Evolutionary conservation across 495 filamentous ascomycete genomes (phyloP).

Genomic region (Tuber magnatum): DNA sequence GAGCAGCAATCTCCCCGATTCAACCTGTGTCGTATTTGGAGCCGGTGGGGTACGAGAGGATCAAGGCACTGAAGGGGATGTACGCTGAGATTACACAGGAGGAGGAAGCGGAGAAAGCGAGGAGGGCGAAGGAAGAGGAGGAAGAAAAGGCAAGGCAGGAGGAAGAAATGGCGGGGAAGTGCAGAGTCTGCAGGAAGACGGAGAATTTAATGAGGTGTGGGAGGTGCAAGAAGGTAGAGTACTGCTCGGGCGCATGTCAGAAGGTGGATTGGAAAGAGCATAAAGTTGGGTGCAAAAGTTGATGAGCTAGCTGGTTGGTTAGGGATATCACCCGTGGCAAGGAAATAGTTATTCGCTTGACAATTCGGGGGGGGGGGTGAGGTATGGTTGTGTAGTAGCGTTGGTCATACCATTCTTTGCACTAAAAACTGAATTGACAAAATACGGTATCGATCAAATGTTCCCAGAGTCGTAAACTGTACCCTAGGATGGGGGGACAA

Average conservation of each 20-base stretch:
- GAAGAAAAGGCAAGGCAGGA: conserved; percentile 4
- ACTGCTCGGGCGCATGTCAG: conserved; percentile 53
- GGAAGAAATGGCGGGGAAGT: conserved; percentile 4
- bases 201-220: conserved; percentile 46
- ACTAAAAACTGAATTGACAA: neutral
- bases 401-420: neutral
- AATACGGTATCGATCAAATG: neutral
- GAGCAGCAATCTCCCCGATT: conserved; percentile 33
- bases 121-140: neutral
- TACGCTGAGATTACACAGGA: conserved; percentile 7
- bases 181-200: conserved; percentile 19
- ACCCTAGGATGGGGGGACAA: neutral
- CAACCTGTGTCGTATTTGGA: conserved; percentile 34
- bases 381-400: neutral
- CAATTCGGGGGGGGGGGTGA: neutral
- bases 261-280: conserved; percentile 52
- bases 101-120: neutral
- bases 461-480: neutral
- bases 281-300: conserved; percentile 47
- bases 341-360: neutral
- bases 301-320: neutral
- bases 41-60: conserved; percentile 12
- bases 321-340: neutral
- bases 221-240: conserved; percentile 48
- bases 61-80: conserved; percentile 9